Evolutionary conservation across 306 rosid species (phyloP).

Genomic region (Abrus precatorius): DNA sequence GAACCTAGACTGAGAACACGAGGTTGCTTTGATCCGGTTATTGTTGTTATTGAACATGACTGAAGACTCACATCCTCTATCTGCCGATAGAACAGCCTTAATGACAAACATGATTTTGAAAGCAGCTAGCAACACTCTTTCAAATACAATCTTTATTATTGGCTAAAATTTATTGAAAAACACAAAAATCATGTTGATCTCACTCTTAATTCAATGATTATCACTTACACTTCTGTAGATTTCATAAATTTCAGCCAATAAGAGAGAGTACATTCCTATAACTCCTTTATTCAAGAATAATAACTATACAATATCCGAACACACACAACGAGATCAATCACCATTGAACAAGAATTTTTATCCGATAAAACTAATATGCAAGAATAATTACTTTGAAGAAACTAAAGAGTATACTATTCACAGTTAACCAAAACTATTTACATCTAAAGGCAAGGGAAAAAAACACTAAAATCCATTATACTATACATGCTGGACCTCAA

Average conservation of each 20-base stretch:
- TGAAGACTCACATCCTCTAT: conserved; percentile 7
- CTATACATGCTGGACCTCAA: not conserved
- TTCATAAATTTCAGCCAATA: too few relatives aligned
- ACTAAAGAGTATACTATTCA: not conserved
- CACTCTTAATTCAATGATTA: too few relatives aligned
- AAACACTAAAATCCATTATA: not conserved
- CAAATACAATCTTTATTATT: too few relatives aligned
- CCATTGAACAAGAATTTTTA: conserved; percentile 5
- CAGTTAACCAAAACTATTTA: conserved; percentile 1
- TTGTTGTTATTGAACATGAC: conserved; percentile 14
- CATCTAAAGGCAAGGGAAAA: too few relatives aligned
- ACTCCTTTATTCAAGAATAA: not conserved
- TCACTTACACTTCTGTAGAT: too few relatives aligned
- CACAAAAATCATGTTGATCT: too few relatives aligned
- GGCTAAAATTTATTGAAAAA: too few relatives aligned
- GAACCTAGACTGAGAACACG: conserved; percentile 10
- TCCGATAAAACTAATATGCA: not conserved
- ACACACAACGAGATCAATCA: conserved; percentile 9
- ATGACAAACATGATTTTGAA: conserved; percentile 5
- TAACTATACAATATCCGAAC: not conserved
- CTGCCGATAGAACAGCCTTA: not conserved
- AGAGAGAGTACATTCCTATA: too few relatives aligned
- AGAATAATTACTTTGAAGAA: not conserved
- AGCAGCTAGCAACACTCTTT: not conserved
- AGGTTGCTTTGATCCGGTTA: conserved; percentile 14